Evolutionary conservation across 2,329 filamentous ascomycete species (phyloP).

Genomic region (Stachybotrys elegans): DNA sequence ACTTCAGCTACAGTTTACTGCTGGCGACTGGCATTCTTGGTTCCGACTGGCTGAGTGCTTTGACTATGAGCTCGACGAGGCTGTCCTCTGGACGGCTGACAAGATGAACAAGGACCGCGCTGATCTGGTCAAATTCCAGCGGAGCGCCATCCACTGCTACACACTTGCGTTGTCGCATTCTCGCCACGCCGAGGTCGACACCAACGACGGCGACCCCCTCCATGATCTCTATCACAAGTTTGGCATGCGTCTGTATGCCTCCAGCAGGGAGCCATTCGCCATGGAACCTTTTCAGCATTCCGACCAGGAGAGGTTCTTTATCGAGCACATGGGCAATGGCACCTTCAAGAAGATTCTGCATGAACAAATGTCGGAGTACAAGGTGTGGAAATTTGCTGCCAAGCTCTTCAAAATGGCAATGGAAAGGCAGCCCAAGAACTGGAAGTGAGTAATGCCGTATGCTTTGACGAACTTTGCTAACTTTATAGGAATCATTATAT

Average conservation of each 20-base stretch:
- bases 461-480: background rate
- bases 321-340: conserved; percentile 42
- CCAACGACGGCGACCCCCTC: conserved; percentile 45
- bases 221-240: conserved; percentile 58
- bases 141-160: conserved; percentile 78
- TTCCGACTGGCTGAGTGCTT: conserved; percentile 82
- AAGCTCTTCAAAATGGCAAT: conserved; percentile 52
- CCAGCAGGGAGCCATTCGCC: conserved; percentile 56
- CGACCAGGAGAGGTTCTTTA: conserved; percentile 54
- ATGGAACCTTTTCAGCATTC: conserved; percentile 57
- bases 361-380: conserved; percentile 53
- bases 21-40: conserved; percentile 85
- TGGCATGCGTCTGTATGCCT: conserved; percentile 57
- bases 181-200: conserved; percentile 35
- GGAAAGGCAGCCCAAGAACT: conserved; percentile 47
- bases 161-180: conserved; percentile 55
- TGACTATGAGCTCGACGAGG: conserved; percentile 82
- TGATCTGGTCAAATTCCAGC: conserved; percentile 71
- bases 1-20: conserved; percentile 76
- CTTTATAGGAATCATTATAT: conserved; percentile 49
- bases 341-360: conserved; percentile 50
- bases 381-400: conserved; percentile 57
- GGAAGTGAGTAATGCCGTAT: conserved; percentile 41
- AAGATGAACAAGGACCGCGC: conserved; percentile 81
- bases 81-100: conserved; percentile 82